Evolutionary conservation across 176 grass and related monocot species (phyloP).

Genomic region (Eragrostis curvula): DNA sequence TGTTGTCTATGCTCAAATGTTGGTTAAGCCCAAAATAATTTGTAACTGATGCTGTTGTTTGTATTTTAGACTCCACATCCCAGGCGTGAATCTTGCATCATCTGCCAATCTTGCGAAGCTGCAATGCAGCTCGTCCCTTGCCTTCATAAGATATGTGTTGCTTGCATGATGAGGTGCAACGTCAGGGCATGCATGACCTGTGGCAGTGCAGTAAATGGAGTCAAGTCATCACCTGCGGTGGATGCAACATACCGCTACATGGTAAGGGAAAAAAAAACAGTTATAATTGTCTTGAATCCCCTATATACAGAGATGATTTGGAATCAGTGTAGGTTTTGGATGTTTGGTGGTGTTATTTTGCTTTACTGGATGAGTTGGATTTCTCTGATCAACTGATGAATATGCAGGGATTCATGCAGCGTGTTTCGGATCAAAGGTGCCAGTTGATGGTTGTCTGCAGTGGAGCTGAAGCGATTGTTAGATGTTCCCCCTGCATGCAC

Average conservation of each 20-base stretch:
- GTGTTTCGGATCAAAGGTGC: slow-evolving; percentile 32
- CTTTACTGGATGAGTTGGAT: neutral
- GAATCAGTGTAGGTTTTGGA: neutral
- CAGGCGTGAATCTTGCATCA: slow-evolving; percentile 54
- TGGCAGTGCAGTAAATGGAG: slow-evolving; percentile 48
- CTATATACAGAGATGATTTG: neutral
- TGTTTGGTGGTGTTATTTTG: neutral
- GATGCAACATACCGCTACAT: slow-evolving; percentile 37
- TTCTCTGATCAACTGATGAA: slow-evolving; percentile 18
- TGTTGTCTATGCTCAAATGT: neutral
- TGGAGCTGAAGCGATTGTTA: slow-evolving; percentile 53
- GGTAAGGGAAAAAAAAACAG: slow-evolving; percentile 35
- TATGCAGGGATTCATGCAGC: slow-evolving; percentile 36
- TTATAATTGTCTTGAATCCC: neutral
- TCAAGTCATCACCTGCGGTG: slow-evolving; percentile 50
- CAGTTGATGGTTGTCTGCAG: slow-evolving; percentile 62
- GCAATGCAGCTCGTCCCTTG: slow-evolving; percentile 56
- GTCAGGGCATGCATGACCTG: slow-evolving; percentile 60
- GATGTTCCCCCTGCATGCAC: slow-evolving; percentile 64
- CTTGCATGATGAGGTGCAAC: slow-evolving; percentile 60
- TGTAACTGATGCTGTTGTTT: slow-evolving; percentile 25
- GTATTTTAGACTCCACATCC: slow-evolving; percentile 44
- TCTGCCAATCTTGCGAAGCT: slow-evolving; percentile 57
- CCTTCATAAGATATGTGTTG: slow-evolving; percentile 62
- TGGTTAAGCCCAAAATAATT: slow-evolving; percentile 11